Evolutionary conservation across 1,139 yeast genomes (phyloP).

Genomic region (Saccharomycopsis hybrid): DNA sequence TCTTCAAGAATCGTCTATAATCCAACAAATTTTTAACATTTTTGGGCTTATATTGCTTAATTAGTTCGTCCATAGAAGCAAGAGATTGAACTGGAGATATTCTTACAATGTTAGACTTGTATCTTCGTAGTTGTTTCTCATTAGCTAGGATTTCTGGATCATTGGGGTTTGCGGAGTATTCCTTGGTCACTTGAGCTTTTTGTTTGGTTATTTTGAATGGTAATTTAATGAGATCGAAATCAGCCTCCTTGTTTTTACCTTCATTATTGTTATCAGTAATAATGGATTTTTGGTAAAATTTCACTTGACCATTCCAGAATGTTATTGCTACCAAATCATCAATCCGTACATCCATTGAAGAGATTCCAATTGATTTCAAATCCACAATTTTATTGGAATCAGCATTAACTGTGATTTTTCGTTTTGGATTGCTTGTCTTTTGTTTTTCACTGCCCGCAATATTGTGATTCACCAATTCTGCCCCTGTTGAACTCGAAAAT

Average conservation of each 20-base stretch:
- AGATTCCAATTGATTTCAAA: slow-evolving; percentile 14
- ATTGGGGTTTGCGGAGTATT: slow-evolving; percentile 19
- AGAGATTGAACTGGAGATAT: slow-evolving; percentile 4
- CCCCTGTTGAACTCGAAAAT: slow-evolving; percentile 13
- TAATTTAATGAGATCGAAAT: slow-evolving; percentile 2
- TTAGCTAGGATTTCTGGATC: slow-evolving; percentile 18
- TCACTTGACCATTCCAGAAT: slow-evolving; percentile 20
- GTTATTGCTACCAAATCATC: slow-evolving; percentile 14
- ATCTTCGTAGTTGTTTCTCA: slow-evolving; percentile 5
- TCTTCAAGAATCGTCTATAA: slow-evolving; percentile 8
- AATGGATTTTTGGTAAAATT: slow-evolving; percentile 5
- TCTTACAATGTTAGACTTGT: slow-evolving; percentile 10
- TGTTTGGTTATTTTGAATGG: slow-evolving; percentile 9
- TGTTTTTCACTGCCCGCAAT: too few relatives aligned
- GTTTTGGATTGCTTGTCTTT: too few relatives aligned
- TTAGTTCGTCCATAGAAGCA: not conserved
- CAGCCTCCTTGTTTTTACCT: too few relatives aligned
- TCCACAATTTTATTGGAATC: not conserved
- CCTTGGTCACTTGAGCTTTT: slow-evolving; percentile 12
- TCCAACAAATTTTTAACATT: slow-evolving; percentile 2
- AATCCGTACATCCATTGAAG: slow-evolving; percentile 7
- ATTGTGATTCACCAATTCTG: not conserved
- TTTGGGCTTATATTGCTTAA: not conserved
- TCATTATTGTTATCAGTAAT: not conserved
- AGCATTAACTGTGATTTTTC: not conserved